Evolutionary conservation across 2,329 filamentous ascomycete genomes (phyloP).

Genomic region (Dactylellina leptospora): DNA sequence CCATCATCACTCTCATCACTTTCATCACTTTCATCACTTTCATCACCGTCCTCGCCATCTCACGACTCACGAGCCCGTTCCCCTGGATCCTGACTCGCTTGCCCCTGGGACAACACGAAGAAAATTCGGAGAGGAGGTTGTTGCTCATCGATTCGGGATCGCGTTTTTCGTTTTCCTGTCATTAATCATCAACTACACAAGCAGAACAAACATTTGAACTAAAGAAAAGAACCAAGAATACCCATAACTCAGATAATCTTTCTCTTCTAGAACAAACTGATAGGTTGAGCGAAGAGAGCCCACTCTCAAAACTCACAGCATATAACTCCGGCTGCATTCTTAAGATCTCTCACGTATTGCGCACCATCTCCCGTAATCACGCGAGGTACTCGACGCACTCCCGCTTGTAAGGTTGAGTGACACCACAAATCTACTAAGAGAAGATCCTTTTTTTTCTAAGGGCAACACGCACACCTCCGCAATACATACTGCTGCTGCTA

Average conservation of each 20-base stretch:
- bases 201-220: slow-evolving; percentile 41
- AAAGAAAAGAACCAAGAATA: slow-evolving; percentile 25
- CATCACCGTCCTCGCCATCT: neutral
- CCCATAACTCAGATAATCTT: too few relatives aligned
- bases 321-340: slow-evolving; percentile 27
- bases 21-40: neutral
- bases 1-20: slow-evolving; percentile 1
- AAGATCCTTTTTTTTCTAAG: slow-evolving; percentile 9
- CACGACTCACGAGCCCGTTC: neutral
- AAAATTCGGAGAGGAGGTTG: slow-evolving; percentile 40
- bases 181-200: slow-evolving; percentile 40
- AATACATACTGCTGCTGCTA: slow-evolving; percentile 10
- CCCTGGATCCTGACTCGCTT: slow-evolving; percentile 4
- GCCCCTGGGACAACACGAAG: slow-evolving; percentile 19
- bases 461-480: slow-evolving; percentile 20
- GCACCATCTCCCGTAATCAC: slow-evolving; percentile 39
- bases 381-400: slow-evolving; percentile 51
- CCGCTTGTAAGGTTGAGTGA: slow-evolving; percentile 54
- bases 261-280: slow-evolving; percentile 36
- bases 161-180: slow-evolving; percentile 52
- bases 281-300: slow-evolving; percentile 32
- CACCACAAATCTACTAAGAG: slow-evolving; percentile 32
- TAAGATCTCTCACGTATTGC: slow-evolving; percentile 51
- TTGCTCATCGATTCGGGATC: slow-evolving; percentile 39
- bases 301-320: slow-evolving; percentile 44